Percentiles rank a stretch among this genome's conserved stretches.
These are phyloP conservation scores for Casaregolazyma lundiana DNA, from an alignment of 1,139 yeast genomes.

Conservation along the genomic window DNA sequence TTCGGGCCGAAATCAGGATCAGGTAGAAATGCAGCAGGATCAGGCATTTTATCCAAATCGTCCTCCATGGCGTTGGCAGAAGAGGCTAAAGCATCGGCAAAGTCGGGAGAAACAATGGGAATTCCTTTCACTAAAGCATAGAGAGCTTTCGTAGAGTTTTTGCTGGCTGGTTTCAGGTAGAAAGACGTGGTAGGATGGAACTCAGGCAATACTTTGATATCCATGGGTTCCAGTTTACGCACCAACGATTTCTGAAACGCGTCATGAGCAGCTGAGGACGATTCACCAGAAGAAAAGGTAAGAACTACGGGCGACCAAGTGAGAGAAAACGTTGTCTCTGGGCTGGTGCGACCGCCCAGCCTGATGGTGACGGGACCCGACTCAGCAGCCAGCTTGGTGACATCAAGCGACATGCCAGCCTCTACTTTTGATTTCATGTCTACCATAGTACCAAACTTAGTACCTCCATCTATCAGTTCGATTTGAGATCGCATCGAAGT, in stretches of 20 bases:
- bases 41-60: conserved; percentile 23
- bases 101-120: conserved; percentile 26
- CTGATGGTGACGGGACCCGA: conserved; percentile 7
- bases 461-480: conserved; percentile 22
- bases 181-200: conserved; percentile 23
- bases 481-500: conserved; percentile 20
- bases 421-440: conserved; percentile 11
- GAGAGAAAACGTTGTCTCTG: conserved; percentile 11
- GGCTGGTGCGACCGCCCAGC: conserved; percentile 9
- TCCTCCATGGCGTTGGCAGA: conserved; percentile 16
- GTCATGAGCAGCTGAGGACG: conserved; percentile 9
- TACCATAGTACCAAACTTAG: conserved; percentile 26
- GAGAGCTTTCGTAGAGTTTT: conserved; percentile 23
- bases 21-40: conserved; percentile 18
- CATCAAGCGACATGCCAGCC: conserved; percentile 8
- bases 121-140: conserved; percentile 26
- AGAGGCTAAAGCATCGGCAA: conserved; percentile 16
- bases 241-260: conserved; percentile 11
- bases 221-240: conserved; percentile 20
- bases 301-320: conserved; percentile 18
- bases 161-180: conserved; percentile 15
- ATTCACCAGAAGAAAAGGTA: conserved; percentile 17
- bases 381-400: conserved; percentile 9
- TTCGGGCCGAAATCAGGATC: conserved; percentile 19
- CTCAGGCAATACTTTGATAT: conserved; percentile 24